A percentile compares a stretch with the other conserved stretches of the same genome.
These are phyloP conservation scores for Podaxis pistillaris DNA, from an alignment of 768 basidiomycete genomes.

Conservation along the genomic window DNA sequence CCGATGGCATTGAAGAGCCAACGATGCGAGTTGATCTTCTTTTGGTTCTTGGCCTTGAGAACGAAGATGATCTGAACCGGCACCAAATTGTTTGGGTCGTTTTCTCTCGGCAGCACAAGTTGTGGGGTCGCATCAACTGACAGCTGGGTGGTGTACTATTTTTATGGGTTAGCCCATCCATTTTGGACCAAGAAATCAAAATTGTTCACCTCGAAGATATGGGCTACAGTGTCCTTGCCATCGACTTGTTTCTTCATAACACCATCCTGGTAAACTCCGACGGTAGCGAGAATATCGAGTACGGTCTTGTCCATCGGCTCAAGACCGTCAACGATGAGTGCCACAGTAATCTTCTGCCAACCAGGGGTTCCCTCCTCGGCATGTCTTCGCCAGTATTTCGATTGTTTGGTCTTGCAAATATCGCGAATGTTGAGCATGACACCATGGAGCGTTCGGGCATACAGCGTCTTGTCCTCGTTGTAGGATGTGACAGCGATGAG, in stretches of 20 bases:
- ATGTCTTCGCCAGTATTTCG: conserved; percentile 83
- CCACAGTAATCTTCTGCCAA: conserved; percentile 91
- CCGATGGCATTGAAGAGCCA: conserved; percentile 97
- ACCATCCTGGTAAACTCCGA: conserved; percentile 93
- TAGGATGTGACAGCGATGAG: conserved; percentile 94
- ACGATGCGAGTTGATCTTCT: conserved; percentile 94
- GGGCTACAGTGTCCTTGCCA: conserved; percentile 85
- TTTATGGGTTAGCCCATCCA: background rate
- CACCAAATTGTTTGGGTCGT: conserved; percentile 89
- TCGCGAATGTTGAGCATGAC: conserved; percentile 98
- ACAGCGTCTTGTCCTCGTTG: conserved; percentile 91
- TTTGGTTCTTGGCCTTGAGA: conserved; percentile 91
- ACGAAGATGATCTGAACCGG: conserved; percentile 92
- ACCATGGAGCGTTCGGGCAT: conserved; percentile 88
- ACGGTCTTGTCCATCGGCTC: conserved; percentile 96
- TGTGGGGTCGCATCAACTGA: conserved; percentile 91
- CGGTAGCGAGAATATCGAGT: conserved; percentile 82
- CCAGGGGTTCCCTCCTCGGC: conserved; percentile 82
- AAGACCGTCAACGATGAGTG: conserved; percentile 89
- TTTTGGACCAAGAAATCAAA: conserved; percentile 7
- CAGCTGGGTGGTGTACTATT: conserved; percentile 92
- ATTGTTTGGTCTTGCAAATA: conserved; percentile 94
- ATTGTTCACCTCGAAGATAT: conserved; percentile 83
- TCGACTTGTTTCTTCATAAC: conserved; percentile 93
- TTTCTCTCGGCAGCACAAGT: conserved; percentile 84